These are phyloP conservation scores for Posidonia australis DNA, from an alignment of 106 monocot species.

Conservation along the genomic window DNA sequence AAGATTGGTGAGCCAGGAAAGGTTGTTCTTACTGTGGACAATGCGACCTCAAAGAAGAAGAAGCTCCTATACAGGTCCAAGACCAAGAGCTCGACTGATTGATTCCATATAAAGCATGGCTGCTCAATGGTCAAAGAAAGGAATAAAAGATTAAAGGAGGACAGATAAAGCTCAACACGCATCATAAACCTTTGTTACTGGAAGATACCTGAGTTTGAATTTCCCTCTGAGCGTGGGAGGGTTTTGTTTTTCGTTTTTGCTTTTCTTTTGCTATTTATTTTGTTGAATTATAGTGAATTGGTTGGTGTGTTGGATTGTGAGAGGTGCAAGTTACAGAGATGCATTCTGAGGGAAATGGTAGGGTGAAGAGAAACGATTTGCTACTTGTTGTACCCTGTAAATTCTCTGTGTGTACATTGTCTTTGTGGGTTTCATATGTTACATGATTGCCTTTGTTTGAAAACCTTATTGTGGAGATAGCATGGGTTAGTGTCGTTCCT, in stretches of 20 bases:
- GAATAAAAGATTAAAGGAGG: neutral
- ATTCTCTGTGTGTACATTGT: slow-evolving; percentile 9
- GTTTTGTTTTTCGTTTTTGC: neutral
- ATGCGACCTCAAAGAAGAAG: slow-evolving; percentile 82
- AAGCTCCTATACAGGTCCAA: slow-evolving; percentile 86
- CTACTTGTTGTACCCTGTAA: slow-evolving; percentile 6
- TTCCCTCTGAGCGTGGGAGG: too few relatives aligned
- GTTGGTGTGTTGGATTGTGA: slow-evolving; percentile 7
- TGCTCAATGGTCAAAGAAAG: too few relatives aligned
- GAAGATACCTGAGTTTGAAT: neutral
- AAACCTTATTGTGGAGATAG: neutral
- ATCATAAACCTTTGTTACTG: neutral
- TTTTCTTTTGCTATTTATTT: slow-evolving; percentile 2
- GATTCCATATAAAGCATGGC: slow-evolving; percentile 37
- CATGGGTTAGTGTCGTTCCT: neutral
- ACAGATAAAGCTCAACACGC: neutral
- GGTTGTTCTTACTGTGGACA: slow-evolving; percentile 64
- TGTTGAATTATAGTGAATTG: slow-evolving; percentile 1
- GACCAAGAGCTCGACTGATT: slow-evolving; percentile 28
- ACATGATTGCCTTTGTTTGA: neutral
- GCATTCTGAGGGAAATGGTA: neutral
- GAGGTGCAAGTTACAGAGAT: neutral
- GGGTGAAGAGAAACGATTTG: neutral
- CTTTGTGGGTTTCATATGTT: neutral
- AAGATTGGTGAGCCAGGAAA: slow-evolving; percentile 82